Conservation (phyloP, 345 rosid species). For the Euphorbia peplus region DNA sequence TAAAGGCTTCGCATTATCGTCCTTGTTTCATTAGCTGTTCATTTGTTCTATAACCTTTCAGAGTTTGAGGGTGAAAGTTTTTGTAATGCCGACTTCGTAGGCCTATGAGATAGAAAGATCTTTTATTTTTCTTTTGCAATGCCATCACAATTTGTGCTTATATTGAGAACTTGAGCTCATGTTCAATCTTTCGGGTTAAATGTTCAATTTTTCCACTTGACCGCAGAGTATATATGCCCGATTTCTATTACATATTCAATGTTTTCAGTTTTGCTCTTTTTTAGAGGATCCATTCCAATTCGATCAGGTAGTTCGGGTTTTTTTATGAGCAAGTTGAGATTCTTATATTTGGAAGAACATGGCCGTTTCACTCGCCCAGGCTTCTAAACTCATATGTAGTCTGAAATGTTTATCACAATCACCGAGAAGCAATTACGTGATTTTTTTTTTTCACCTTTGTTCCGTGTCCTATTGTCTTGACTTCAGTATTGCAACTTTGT, state of each 20-base stretch:
- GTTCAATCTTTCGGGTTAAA: neutral
- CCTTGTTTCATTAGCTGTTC: neutral
- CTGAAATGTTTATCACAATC: neutral
- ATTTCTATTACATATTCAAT: neutral
- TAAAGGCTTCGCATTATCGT: conserved; percentile 14
- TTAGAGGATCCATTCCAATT: too few relatives aligned
- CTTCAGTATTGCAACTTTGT: neutral
- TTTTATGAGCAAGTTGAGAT: too few relatives aligned
- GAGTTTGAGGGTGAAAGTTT: conserved; percentile 1
- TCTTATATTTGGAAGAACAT: neutral
- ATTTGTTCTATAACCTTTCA: neutral
- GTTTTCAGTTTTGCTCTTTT: too few relatives aligned
- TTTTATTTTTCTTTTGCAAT: neutral
- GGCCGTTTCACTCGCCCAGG: too few relatives aligned
- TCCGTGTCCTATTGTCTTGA: neutral
- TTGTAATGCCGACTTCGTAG: neutral
- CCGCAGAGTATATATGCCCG: too few relatives aligned
- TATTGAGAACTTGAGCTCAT: neutral
- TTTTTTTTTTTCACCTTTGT: neutral
- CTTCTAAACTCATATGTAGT: neutral
- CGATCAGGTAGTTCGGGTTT: neutral
- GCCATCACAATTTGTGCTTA: neutral
- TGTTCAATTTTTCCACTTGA: neutral
- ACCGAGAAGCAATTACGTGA: too few relatives aligned
- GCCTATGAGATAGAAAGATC: neutral